A percentile compares a stretch with the other conserved stretches of the same genome.
phyloP scores from a whole-genome alignment of 2,329 filamentous ascomycete genomes.

The Magnaporthales sp. region DNA sequence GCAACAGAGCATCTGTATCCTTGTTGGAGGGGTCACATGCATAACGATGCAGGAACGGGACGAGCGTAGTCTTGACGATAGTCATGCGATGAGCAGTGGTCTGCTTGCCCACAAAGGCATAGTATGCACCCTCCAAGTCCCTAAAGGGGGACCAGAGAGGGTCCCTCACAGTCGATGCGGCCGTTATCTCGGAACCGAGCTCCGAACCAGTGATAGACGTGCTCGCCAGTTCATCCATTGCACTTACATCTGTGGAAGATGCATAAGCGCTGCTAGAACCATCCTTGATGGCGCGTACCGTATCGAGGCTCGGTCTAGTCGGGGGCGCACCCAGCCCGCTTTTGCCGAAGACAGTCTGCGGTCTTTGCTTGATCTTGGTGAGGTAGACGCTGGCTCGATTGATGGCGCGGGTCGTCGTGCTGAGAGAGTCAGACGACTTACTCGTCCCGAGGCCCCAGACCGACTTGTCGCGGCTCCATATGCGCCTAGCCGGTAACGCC shows the following conservation, averaged over 20 bases:
- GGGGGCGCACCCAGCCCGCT: constrained; percentile 14
- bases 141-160: constrained; percentile 48
- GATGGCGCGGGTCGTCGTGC: constrained; percentile 25
- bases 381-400: constrained; percentile 39
- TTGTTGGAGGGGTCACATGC: constrained; percentile 57
- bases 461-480: constrained; percentile 20
- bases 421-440: constrained; percentile 24
- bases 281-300: not conserved
- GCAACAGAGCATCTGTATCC: constrained; percentile 41
- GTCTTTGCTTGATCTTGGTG: constrained; percentile 40
- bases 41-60: constrained; percentile 71
- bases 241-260: not conserved
- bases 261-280: not conserved
- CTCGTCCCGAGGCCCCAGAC: constrained; percentile 20
- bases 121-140: constrained; percentile 38
- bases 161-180: constrained; percentile 38
- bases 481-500: constrained; percentile 12
- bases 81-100: constrained; percentile 62
- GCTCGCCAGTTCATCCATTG: not conserved
- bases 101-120: constrained; percentile 61
- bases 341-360: constrained; percentile 32
- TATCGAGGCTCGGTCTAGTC: not conserved
- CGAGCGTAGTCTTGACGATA: constrained; percentile 60
- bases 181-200: constrained; percentile 24
- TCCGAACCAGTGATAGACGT: constrained; percentile 14